Evolutionary conservation across 2,329 filamentous ascomycete species (phyloP), one percentile per base, ranked within the genome.

Genomic region (Aspergillus sp.): DNA sequence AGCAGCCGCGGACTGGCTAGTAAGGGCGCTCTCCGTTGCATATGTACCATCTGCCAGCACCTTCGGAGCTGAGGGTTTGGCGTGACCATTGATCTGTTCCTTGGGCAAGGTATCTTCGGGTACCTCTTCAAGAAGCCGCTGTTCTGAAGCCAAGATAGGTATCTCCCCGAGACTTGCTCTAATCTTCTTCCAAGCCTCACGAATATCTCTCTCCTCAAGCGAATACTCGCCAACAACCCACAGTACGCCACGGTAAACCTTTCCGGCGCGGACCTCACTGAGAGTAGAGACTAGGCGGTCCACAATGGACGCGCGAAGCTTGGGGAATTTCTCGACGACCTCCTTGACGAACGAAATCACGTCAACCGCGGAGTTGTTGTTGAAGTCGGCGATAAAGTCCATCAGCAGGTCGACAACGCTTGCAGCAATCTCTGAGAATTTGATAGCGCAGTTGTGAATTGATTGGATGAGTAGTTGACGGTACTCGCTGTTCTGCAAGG

Each of bases 191-290:
- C 95, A 99, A 0, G 93, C 93, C 69, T 96, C 93, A 64, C 91
- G 86, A 66, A 99, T 98, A 68, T 98, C 93, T 69, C 87, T 92
- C 74, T 95, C 90, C 71, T 97, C 92, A 32, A 96, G 80, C 30
- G 93, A 96, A 74, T 98, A 99, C 76, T 99, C 95, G 72, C 95
- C 95, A 64, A 99, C 87, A 67, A 98, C 96, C 95, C 95, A 99
- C 62, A 99, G 82, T 45, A 96, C 95, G 48, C 95, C 95, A 56
- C 95, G 87, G 75, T 98, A 99, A 15, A 99, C 93, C 80, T 98
- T 99, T 45, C 95, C 95, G 61, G 95, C 93, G 59, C 95, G 88
- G 24, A 99, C 95, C 74, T 99, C 95, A 67, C 88, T 88, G 44
- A 99, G 81, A 1, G 95, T 98, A 13, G 90, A 89, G 6, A 98